phyloP scores from a whole-genome alignment of 108 stramenopile species.

The Nitzschia palea region DNA sequence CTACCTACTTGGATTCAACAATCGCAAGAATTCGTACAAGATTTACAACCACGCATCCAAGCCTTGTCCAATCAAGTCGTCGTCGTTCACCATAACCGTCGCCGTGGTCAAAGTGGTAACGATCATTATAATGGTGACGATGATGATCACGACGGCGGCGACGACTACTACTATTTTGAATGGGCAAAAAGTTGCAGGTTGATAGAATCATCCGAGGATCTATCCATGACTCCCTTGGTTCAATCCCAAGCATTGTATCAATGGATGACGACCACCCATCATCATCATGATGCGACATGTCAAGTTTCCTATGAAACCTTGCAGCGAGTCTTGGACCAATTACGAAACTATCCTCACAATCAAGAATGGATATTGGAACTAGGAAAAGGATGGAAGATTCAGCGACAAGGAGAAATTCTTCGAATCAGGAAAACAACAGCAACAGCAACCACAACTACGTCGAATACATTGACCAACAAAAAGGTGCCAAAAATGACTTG shows the following conservation, averaged over 20 bases:
- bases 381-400: constrained; percentile 52
- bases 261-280: constrained; percentile 34
- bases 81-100: no score
- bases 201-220: no score
- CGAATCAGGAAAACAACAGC: not conserved
- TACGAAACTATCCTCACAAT: constrained; percentile 47
- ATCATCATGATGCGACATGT: not conserved
- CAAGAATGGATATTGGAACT: constrained; percentile 69
- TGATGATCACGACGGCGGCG: no score
- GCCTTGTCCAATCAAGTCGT: no score
- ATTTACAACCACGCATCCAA: constrained; percentile 42
- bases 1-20: constrained; percentile 59
- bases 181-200: no score
- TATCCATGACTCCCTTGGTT: constrained; percentile 34
- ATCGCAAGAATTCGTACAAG: constrained; percentile 52
- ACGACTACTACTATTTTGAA: no score
- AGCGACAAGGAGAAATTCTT: constrained; percentile 56
- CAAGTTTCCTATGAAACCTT: constrained; percentile 59
- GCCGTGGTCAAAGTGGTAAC: no score
- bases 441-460: not conserved
- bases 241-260: constrained; percentile 63
- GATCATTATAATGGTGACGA: no score
- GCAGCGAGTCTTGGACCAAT: constrained; percentile 54
- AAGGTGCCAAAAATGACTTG: not conserved
- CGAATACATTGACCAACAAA: not conserved